phyloP scores from a whole-genome alignment of 345 rosid genomes.

The Hypericum perforatum region DNA sequence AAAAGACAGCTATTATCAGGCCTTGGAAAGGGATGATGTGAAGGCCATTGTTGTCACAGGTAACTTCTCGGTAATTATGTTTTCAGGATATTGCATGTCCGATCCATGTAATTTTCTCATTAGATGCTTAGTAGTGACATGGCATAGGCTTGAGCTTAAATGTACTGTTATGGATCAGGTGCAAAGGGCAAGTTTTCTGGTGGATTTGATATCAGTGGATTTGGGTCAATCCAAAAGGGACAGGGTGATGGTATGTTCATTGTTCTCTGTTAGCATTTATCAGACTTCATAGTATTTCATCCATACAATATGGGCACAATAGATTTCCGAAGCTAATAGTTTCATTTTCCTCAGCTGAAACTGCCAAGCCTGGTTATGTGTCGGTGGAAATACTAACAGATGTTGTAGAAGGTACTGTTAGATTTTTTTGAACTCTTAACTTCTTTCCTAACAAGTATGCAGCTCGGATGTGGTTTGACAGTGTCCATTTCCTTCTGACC shows the following conservation, averaged over 20 bases:
- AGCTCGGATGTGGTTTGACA: no score
- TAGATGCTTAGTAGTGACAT: no score
- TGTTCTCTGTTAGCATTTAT: no score
- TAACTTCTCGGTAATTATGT: not conserved
- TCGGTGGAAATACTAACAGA: slow-evolving; percentile 14
- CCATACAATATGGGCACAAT: no score
- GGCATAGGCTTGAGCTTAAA: no score
- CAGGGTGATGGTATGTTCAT: not conserved
- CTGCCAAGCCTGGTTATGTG: slow-evolving; percentile 10
- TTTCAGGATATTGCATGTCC: not conserved
- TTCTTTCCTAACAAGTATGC: no score
- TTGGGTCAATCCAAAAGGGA: slow-evolving; percentile 11
- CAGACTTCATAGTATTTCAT: no score
- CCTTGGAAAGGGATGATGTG: slow-evolving; percentile 16
- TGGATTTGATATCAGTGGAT: slow-evolving; percentile 17
- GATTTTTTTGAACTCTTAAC: not conserved
- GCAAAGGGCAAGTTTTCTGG: slow-evolving; percentile 13
- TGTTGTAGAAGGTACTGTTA: slow-evolving; percentile 5
- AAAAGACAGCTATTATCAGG: slow-evolving; percentile 11
- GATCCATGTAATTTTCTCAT: not conserved
- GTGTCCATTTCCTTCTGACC: not conserved
- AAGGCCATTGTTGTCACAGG: slow-evolving; percentile 19
- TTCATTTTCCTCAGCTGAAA: not conserved
- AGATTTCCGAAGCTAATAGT: not conserved
- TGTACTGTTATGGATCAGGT: no score